Evolutionary conservation across 495 filamentous ascomycete genomes (phyloP).

Genomic region (Terfezia claveryi): DNA sequence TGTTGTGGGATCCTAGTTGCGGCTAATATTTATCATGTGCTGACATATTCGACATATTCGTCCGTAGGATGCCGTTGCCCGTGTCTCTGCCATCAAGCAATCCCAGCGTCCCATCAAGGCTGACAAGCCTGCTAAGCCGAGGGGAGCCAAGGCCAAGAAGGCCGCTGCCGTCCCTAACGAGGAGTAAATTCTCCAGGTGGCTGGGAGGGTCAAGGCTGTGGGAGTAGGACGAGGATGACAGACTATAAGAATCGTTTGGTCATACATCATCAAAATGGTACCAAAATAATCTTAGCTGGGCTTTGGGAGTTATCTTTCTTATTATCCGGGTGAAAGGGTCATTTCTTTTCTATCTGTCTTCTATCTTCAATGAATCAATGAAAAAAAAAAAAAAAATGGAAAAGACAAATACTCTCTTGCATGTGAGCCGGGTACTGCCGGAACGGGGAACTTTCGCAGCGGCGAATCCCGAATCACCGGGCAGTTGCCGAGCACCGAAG

Average conservation of each 20-base stretch:
- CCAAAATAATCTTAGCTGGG: neutral
- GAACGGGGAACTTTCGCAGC: no score
- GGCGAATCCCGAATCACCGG: no score
- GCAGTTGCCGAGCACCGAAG: no score
- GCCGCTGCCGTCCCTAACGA: conserved; percentile 50
- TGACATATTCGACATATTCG: neutral
- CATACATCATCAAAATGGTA: neutral
- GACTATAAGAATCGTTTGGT: neutral
- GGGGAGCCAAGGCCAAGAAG: conserved; percentile 38
- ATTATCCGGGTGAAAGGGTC: neutral
- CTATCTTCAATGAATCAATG: neutral
- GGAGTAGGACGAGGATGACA: conserved; percentile 6
- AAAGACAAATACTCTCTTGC: no score
- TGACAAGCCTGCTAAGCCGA: conserved; percentile 42
- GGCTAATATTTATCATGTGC: neutral
- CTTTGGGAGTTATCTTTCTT: neutral
- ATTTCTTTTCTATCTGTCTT: conserved; percentile 1
- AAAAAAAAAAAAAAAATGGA: neutral
- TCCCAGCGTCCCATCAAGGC: conserved; percentile 64
- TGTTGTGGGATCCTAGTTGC: neutral
- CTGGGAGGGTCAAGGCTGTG: conserved; percentile 2
- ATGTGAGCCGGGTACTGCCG: no score
- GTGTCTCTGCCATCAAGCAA: conserved; percentile 64
- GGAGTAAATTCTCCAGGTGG: conserved; percentile 21
- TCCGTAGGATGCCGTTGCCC: conserved; percentile 47